These are phyloP conservation scores for Penicillium sclerotiorum DNA, from an alignment of 2,329 filamentous ascomycete species.

Conservation along the genomic window DNA sequence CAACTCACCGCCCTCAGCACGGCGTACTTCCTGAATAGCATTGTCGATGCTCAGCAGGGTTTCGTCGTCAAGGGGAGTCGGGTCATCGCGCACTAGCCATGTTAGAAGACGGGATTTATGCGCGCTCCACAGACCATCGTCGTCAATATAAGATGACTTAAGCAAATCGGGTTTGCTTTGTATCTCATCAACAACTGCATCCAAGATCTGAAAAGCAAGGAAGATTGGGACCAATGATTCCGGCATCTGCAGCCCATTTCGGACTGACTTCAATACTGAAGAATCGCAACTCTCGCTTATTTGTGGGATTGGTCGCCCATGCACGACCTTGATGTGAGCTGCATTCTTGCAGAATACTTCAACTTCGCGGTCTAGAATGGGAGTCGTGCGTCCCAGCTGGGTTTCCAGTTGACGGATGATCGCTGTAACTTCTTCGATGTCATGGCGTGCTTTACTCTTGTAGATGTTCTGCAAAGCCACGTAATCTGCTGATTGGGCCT, in stretches of 20 bases:
- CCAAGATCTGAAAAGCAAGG: conserved; percentile 59
- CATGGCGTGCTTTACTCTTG: conserved; percentile 80
- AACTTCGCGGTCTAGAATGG: conserved; percentile 71
- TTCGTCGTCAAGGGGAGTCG: conserved; percentile 51
- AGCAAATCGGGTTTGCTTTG: conserved; percentile 37
- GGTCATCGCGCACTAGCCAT: conserved; percentile 41
- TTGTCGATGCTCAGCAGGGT: conserved; percentile 55
- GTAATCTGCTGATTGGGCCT: conserved; percentile 87
- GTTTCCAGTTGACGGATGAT: conserved; percentile 62
- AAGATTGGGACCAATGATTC: conserved; percentile 69
- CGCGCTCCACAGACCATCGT: conserved; percentile 35
- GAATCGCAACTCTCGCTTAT: conserved; percentile 39
- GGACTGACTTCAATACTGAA: conserved; percentile 48
- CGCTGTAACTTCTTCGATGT: conserved; percentile 72
- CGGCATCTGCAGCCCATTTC: conserved; percentile 44
- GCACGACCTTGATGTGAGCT: conserved; percentile 86
- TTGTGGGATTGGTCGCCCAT: conserved; percentile 60
- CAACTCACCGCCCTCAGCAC: conserved; percentile 80
- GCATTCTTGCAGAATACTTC: conserved; percentile 96
- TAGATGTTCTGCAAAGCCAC: conserved; percentile 90
- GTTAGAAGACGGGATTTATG: conserved; percentile 33
- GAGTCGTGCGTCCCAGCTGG: conserved; percentile 48
- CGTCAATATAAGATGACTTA: conserved; percentile 31
- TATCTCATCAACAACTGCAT: conserved; percentile 57
- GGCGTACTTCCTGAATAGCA: conserved; percentile 67